Conservation (phyloP, 1,284 basidiomycete genomes). For the Entoloma clypeatum region DNA sequence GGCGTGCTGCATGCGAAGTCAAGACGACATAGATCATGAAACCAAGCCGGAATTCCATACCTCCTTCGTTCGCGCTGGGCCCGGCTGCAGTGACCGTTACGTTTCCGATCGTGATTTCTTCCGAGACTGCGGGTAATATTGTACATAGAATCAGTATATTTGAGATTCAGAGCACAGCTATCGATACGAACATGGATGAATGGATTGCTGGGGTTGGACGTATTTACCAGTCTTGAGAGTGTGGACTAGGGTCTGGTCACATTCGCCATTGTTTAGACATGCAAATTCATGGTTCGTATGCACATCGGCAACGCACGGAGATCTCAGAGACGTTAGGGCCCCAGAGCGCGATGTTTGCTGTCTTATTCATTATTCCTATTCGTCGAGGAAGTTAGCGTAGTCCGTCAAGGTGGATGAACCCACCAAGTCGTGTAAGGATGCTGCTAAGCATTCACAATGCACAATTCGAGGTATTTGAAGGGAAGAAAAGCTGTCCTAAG, state of each 20-base stretch:
- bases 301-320: slow-evolving; percentile 1
- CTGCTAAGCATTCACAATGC: slow-evolving; percentile 5
- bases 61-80: slow-evolving; percentile 1
- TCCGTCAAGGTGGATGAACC: neutral
- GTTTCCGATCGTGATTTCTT: slow-evolving; percentile 3
- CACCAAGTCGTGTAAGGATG: slow-evolving; percentile 3
- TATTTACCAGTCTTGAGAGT: slow-evolving; percentile 3
- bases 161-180: neutral
- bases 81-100: neutral
- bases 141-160: neutral
- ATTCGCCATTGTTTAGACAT: neutral
- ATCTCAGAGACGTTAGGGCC: slow-evolving; percentile 1
- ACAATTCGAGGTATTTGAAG: too few species aligned
- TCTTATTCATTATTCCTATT: slow-evolving; percentile 2
- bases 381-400: neutral
- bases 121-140: slow-evolving; percentile 1
- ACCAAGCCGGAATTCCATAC: neutral
- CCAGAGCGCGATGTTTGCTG: slow-evolving; percentile 1
- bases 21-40: neutral
- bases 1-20: slow-evolving; percentile 1
- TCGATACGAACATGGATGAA: slow-evolving; percentile 1
- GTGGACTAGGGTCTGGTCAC: slow-evolving; percentile 1
- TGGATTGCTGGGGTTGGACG: neutral
- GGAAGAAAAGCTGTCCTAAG: too few species aligned
- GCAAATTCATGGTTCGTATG: neutral